Conservation (phyloP, 306 rosid genomes). For the Erythrophleum fordii region DNA sequence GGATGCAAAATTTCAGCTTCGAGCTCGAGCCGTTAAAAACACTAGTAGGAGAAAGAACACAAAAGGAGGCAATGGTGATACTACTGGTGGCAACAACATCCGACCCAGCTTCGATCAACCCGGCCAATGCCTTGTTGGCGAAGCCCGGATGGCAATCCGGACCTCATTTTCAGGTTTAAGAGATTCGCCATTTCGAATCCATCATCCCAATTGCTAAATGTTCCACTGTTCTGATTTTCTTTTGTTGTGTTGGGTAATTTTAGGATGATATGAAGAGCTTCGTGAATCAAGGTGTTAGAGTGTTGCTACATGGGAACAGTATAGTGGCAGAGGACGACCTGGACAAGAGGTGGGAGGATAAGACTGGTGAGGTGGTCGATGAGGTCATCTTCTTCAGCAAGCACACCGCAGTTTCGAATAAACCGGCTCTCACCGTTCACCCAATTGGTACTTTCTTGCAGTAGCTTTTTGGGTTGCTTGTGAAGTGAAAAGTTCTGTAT, state of each 20-base stretch:
- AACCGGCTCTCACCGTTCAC: constrained; percentile 91
- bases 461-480: neutral
- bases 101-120: constrained; percentile 94
- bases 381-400: constrained; percentile 85
- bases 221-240: neutral
- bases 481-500: constrained; percentile 7
- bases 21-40: neutral
- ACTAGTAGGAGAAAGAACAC: neutral
- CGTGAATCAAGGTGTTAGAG: constrained; percentile 60
- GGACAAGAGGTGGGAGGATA: constrained; percentile 77
- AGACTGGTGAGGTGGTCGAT: constrained; percentile 71
- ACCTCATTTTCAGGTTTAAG: constrained; percentile 67
- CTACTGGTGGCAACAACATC: constrained; percentile 78
- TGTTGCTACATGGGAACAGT: constrained; percentile 61
- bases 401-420: constrained; percentile 88
- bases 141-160: constrained; percentile 76
- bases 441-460: constrained; percentile 69
- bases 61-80: constrained; percentile 56
- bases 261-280: constrained; percentile 67
- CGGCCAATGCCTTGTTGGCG: constrained; percentile 73
- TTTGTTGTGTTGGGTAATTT: neutral
- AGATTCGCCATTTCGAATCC: neutral
- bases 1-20: neutral
- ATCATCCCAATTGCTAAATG: neutral
- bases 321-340: constrained; percentile 73